Percentiles rank a stretch among this genome's conserved stretches.
Evolutionary conservation across 2,329 filamentous ascomycete genomes (phyloP).

Genomic region (Elsinoe batatas): DNA sequence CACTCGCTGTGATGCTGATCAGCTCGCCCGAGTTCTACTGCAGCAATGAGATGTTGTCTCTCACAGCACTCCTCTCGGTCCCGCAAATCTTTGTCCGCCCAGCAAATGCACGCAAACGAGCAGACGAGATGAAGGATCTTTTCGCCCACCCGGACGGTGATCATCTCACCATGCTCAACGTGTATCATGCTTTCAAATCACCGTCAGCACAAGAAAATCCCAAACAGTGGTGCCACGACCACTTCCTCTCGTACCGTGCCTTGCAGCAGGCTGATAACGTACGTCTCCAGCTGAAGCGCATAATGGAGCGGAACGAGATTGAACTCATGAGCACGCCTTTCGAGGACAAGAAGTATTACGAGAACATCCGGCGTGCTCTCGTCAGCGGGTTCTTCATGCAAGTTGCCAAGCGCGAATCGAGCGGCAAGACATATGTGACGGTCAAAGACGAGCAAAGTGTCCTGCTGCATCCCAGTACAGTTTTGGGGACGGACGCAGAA

Average conservation of each 20-base stretch:
- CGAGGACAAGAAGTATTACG: slow-evolving; percentile 94
- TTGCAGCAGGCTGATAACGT: slow-evolving; percentile 91
- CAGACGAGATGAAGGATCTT: slow-evolving; percentile 93
- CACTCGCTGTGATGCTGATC: slow-evolving; percentile 94
- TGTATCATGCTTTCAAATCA: slow-evolving; percentile 93
- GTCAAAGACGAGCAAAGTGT: slow-evolving; percentile 96
- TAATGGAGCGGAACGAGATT: slow-evolving; percentile 88
- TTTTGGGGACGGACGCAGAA: slow-evolving; percentile 77
- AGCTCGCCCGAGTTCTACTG: slow-evolving; percentile 97
- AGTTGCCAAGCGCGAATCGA: slow-evolving; percentile 84
- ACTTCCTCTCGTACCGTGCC: slow-evolving; percentile 83
- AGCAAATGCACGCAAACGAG: slow-evolving; percentile 72
- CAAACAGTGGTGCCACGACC: slow-evolving; percentile 93
- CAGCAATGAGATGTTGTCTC: slow-evolving; percentile 94
- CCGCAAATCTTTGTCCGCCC: slow-evolving; percentile 90
- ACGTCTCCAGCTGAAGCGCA: slow-evolving; percentile 78
- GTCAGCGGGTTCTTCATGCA: slow-evolving; percentile 99
- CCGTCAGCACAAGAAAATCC: slow-evolving; percentile 58
- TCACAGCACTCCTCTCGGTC: slow-evolving; percentile 87
- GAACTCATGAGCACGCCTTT: slow-evolving; percentile 84
- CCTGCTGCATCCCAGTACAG: slow-evolving; percentile 84
- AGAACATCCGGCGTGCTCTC: slow-evolving; percentile 86
- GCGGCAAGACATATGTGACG: slow-evolving; percentile 83
- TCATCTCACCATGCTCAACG: slow-evolving; percentile 91
- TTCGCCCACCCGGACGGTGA: slow-evolving; percentile 92